These are phyloP conservation scores for Rutstroemia sp. DNA, from an alignment of 2,329 filamentous ascomycete species.

Conservation along the genomic window DNA sequence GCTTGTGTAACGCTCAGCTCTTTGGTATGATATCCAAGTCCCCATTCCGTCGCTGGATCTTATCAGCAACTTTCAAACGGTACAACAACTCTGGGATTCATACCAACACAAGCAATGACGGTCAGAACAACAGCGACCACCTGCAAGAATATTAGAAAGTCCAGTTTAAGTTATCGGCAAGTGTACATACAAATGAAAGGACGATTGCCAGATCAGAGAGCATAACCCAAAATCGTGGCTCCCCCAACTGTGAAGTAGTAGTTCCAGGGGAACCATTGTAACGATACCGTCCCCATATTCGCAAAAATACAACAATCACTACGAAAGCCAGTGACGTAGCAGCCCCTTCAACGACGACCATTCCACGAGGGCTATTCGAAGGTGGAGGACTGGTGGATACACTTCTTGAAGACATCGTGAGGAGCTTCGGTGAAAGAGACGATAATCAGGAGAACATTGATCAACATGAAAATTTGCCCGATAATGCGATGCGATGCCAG, in stretches of 20 bases:
- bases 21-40: not conserved
- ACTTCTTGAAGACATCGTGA: not conserved
- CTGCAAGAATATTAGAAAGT: not conserved
- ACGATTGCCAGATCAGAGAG: constrained; percentile 9
- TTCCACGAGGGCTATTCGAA: constrained; percentile 7
- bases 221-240: constrained; percentile 8
- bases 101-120: constrained; percentile 2
- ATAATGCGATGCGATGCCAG: no score
- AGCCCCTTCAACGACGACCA: not conserved
- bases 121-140: not conserved
- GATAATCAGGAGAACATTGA: not conserved
- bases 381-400: constrained; percentile 5
- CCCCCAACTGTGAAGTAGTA: constrained; percentile 3
- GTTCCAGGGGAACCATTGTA: not conserved
- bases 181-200: constrained; percentile 8
- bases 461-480: not conserved
- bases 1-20: not conserved
- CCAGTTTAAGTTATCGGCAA: not conserved
- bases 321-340: constrained; percentile 3
- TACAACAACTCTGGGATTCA: not conserved
- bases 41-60: not conserved
- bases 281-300: constrained; percentile 13
- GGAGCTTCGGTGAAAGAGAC: not conserved
- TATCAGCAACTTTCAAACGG: not conserved
- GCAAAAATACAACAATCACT: constrained; percentile 8